Evolutionary conservation across 164 flowering plant genomes (phyloP), one percentile per base, ranked within the genome.

Genomic region (Stephania japonica): DNA sequence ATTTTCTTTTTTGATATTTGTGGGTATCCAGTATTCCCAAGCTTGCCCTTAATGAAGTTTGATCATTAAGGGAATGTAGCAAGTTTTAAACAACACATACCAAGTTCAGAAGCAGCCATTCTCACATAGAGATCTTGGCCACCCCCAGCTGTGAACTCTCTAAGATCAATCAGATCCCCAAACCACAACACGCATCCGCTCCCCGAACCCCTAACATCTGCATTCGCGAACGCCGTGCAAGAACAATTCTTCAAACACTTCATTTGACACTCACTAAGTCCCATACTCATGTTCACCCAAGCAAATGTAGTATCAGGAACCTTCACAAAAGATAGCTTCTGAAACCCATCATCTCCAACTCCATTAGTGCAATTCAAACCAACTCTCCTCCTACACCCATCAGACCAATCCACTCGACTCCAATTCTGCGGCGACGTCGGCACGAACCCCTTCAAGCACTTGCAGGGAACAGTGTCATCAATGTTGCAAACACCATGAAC

Each of bases 111-210:
- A 42, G 77, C 67, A 4, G 80, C 72, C 76, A 81, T 12, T 47
- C 82, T 38, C 6, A 84, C 3, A 27, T 72, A 80, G 16, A 82
- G 47, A 4, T 77, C 79, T 70, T 82, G 82, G 7, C 76, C 61
- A 64, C 56, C 82, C 14, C 13, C 49, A 6, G 11, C 70, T 0
- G 53, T 0, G 19, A 65, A 26, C 11, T 70, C 18, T 71, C 68
- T 70, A 1, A 75, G 65, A 67, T 84, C 81, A 50, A 75, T 9
- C 41, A 84, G 65, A 71, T 78, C 76, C 1, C 72, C 77, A 24
- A 62, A 76, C 86, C 86, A 84, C 1, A 75, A 2, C 7, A 80
- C 59, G 38, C 86, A 84, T 9, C 76, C 80, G n/a, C 43, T 50
- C 5, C 82, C 82, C 13, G 53, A 49, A 14, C 69, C 72, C 24